A percentile compares a stretch with the other conserved stretches of the same genome.
Evolutionary conservation across 2,329 filamentous ascomycete species (phyloP).

Genomic region (Akanthomyces lecanii): DNA sequence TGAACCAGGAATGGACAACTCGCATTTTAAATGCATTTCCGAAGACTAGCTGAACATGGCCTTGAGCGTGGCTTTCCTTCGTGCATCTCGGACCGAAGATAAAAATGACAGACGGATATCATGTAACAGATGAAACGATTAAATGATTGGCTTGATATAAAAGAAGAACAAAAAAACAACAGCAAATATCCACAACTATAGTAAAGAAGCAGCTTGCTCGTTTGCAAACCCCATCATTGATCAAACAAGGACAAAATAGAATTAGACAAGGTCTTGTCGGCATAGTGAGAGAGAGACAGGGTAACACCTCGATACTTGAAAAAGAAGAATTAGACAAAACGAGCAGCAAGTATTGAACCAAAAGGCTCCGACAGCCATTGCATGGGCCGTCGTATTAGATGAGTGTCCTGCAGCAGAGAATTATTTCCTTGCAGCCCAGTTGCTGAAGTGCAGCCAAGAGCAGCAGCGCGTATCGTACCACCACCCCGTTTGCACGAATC

Average conservation of each 20-base stretch:
- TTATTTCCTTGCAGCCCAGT: neutral
- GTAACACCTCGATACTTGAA: neutral
- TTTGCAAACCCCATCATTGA: constrained; percentile 6
- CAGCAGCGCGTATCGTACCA: neutral
- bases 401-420: neutral
- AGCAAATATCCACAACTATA: constrained; percentile 15
- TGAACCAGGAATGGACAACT: no score
- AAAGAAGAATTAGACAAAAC: neutral
- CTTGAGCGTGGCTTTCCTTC: neutral
- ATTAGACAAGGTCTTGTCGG: constrained; percentile 4
- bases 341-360: neutral
- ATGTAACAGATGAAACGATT: neutral
- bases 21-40: no score
- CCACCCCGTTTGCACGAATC: neutral
- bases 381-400: constrained; percentile 2
- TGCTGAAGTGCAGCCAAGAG: neutral
- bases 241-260: constrained; percentile 1
- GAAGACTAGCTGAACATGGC: no score
- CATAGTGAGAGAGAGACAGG: neutral
- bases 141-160: neutral
- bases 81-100: neutral
- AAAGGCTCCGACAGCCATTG: neutral
- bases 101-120: neutral
- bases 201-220: constrained; percentile 18
- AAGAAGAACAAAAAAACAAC: constrained; percentile 14